Percentiles rank a stretch among this genome's conserved stretches.
phyloP scores from a whole-genome alignment of 1,284 basidiomycete genomes.

The Ceratobasidium sp. region DNA sequence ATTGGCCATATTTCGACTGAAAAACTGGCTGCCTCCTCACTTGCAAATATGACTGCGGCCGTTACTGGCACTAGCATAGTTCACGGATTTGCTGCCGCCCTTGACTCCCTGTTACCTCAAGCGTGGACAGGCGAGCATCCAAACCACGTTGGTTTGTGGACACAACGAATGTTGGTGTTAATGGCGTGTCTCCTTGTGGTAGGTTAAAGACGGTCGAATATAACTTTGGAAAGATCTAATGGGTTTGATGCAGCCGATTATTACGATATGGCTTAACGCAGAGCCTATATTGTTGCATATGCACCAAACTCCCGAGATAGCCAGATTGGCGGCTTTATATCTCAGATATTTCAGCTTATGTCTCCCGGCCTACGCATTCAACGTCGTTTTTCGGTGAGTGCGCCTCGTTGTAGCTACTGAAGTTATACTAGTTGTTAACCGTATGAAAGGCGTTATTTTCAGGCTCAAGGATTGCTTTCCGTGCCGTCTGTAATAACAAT shows the following conservation, averaged over 20 bases:
- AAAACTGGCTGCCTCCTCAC: constrained; percentile 81
- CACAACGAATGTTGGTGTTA: constrained; percentile 84
- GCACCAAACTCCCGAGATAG: constrained; percentile 87
- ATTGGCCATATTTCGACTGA: constrained; percentile 86
- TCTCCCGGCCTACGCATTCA: constrained; percentile 88
- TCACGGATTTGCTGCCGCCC: constrained; percentile 85
- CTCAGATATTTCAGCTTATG: constrained; percentile 81
- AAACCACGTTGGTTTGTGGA: constrained; percentile 87
- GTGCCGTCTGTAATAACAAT: constrained; percentile 88
- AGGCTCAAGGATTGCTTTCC: constrained; percentile 73
- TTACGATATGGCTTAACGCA: constrained; percentile 80
- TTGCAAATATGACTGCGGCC: constrained; percentile 87
- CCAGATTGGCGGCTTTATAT: constrained; percentile 78
- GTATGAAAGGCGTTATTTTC: not conserved
- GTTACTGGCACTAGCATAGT: constrained; percentile 75
- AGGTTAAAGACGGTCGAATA: constrained; percentile 52
- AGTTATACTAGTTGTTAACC: not conserved
- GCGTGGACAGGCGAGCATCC: constrained; percentile 90
- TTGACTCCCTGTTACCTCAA: constrained; percentile 90
- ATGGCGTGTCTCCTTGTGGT: constrained; percentile 70
- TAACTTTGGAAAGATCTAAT: constrained; percentile 48
- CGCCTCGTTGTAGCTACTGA: constrained; percentile 71
- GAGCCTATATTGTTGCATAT: constrained; percentile 80
- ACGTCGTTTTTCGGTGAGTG: constrained; percentile 75
- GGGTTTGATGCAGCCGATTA: constrained; percentile 65